Percentiles rank a stretch among this genome's conserved stretches.
Conservation (phyloP, 108 stramenopile genomes). For the Skeletonema tropicum region DNA sequence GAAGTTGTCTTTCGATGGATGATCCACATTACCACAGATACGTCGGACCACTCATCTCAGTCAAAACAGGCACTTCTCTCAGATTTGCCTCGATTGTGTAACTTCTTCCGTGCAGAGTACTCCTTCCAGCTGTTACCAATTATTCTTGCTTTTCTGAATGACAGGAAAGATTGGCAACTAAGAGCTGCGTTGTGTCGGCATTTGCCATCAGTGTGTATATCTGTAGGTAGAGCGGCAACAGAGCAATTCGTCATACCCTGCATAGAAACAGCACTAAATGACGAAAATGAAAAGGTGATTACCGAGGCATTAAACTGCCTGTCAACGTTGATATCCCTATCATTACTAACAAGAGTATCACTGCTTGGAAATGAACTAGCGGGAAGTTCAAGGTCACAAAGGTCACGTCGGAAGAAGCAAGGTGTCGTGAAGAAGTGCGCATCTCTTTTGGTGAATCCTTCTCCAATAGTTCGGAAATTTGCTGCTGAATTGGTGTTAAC, state of each 20-base stretch:
- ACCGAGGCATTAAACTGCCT: conserved; percentile 74
- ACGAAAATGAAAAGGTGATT: conserved; percentile 88
- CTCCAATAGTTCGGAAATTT: conserved; percentile 52
- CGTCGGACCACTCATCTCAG: conserved; percentile 81
- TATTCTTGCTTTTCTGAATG: conserved; percentile 92
- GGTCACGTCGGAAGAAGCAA: conserved; percentile 35
- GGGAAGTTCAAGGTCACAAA: conserved; percentile 14
- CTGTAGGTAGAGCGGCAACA: conserved; percentile 90
- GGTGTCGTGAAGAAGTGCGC: conserved; percentile 75
- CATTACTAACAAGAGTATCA: conserved; percentile 62
- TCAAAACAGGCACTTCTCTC: conserved; percentile 83
- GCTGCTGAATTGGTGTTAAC: conserved; percentile 53
- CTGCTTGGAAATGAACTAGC: conserved; percentile 52
- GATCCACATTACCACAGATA: conserved; percentile 86
- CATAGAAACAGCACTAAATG: conserved; percentile 92
- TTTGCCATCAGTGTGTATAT: conserved; percentile 87
- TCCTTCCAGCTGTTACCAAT: conserved; percentile 90
- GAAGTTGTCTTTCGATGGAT: conserved; percentile 88
- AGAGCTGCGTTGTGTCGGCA: conserved; percentile 89
- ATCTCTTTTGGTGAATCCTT: conserved; percentile 76
- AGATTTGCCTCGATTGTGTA: conserved; percentile 85
- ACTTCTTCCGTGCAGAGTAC: conserved; percentile 93
- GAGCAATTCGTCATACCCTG: conserved; percentile 95
- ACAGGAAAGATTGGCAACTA: conserved; percentile 93
- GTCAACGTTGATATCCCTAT: conserved; percentile 60